Evolutionary conservation across 805 yeast species (phyloP).

Genomic region (Zygoascus flipseniorum): DNA sequence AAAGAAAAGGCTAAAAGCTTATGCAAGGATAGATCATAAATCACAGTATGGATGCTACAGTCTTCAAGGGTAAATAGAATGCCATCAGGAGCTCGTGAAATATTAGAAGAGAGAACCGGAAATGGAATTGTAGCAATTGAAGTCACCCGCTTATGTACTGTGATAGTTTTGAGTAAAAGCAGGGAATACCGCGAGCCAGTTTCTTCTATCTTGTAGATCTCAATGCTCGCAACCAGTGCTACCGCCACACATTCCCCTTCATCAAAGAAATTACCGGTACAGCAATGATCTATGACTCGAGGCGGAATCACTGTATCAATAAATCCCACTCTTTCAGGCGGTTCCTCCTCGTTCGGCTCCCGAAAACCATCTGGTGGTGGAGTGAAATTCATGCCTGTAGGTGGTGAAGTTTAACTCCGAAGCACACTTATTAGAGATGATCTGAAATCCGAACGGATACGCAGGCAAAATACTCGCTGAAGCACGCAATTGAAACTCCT

Average conservation of each 20-base stretch:
- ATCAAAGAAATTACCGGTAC: not conserved
- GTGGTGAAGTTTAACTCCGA: no score
- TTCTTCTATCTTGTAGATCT: not conserved
- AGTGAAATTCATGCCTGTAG: no score
- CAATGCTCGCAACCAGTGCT: not conserved
- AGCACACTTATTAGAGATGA: no score
- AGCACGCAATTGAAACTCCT: no score
- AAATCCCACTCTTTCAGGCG: conserved; percentile 4
- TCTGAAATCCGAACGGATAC: no score
- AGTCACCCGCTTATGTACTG: not conserved
- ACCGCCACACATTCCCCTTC: not conserved
- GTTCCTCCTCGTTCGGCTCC: not conserved
- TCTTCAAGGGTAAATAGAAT: not conserved
- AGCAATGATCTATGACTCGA: not conserved
- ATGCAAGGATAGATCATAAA: not conserved
- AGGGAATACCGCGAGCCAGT: not conserved
- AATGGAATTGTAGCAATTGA: not conserved
- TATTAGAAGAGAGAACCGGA: no score
- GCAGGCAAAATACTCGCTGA: no score
- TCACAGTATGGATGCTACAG: not conserved
- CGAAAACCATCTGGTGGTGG: no score
- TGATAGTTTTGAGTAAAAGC: not conserved
- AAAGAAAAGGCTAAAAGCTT: no score
- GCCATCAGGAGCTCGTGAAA: not conserved
- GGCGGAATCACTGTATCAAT: conserved; percentile 4